These are phyloP conservation scores for Pythium scleroteichum DNA, from an alignment of 352 stramenopile genomes.

Conservation along the genomic window DNA sequence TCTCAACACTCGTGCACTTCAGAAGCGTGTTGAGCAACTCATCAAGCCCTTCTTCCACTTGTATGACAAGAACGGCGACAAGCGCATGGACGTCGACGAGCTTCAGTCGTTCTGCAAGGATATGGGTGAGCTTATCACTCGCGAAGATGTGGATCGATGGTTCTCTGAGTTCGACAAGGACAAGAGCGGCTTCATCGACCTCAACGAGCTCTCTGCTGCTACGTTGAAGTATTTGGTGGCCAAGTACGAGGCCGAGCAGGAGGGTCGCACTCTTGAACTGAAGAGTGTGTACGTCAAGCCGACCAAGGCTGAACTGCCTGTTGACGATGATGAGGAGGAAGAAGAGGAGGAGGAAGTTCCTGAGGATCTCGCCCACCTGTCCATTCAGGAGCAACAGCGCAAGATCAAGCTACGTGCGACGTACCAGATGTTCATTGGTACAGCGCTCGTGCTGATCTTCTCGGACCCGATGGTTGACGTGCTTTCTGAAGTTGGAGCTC, in stretches of 20 bases:
- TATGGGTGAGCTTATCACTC: conserved; percentile 88
- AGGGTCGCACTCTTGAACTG: conserved; percentile 37
- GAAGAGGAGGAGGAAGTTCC: conserved; percentile 94
- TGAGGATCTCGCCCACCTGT: conserved; percentile 92
- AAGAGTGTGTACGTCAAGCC: conserved; percentile 46
- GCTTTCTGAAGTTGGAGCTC: conserved; percentile 91
- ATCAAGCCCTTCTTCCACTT: conserved; percentile 92
- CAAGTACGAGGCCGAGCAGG: conserved; percentile 68
- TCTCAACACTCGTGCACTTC: conserved; percentile 55
- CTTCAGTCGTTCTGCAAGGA: conserved; percentile 93
- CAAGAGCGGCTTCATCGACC: conserved; percentile 90
- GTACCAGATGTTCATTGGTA: conserved; percentile 94
- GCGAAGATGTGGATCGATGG: conserved; percentile 79
- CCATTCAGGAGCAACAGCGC: conserved; percentile 94
- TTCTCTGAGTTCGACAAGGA: conserved; percentile 92
- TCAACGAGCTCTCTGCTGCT: conserved; percentile 93
- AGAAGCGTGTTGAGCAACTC: conserved; percentile 87
- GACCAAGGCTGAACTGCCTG: conserved; percentile 47
- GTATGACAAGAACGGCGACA: conserved; percentile 93
- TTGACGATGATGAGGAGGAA: conserved; percentile 63
- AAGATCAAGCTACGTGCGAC: conserved; percentile 95
- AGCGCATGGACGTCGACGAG: conserved; percentile 90
- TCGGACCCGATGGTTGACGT: conserved; percentile 99
- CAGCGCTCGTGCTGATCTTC: conserved; percentile 93
- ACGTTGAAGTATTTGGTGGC: conserved; percentile 85